Evolutionary conservation across 306 rosid genomes (phyloP).

Genomic region (Calophaca sinica): DNA sequence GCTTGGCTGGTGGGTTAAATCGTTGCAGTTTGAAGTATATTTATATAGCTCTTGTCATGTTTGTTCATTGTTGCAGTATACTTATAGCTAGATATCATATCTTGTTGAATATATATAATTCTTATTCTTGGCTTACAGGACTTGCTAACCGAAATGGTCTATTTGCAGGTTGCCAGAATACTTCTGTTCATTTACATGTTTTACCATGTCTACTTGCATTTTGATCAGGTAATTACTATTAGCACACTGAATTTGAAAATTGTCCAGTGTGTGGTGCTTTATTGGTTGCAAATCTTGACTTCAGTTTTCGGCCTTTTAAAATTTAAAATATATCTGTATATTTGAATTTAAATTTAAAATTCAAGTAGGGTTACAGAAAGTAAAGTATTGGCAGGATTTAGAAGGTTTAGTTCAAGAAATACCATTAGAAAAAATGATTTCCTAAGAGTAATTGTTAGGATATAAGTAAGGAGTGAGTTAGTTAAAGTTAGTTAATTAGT

Average conservation of each 20-base stretch:
- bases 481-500: too few species aligned
- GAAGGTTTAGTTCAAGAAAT: neutral
- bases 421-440: neutral
- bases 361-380: neutral
- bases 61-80: neutral
- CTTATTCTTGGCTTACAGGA: neutral
- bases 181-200: conserved; percentile 78
- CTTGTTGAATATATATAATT: neutral
- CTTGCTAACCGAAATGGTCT: conserved; percentile 20
- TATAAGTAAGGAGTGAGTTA: too few species aligned
- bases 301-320: neutral
- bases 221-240: conserved; percentile 69
- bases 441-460: too few species aligned
- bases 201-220: conserved; percentile 86
- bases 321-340: neutral
- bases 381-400: neutral
- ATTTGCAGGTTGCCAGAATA: conserved; percentile 86
- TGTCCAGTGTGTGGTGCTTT: conserved; percentile 9
- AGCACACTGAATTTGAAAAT: conserved; percentile 5
- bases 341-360: conserved; percentile 3
- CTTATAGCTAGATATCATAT: conserved; percentile 6
- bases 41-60: neutral
- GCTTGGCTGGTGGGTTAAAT: conserved; percentile 86
- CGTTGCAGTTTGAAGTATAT: conserved; percentile 23
- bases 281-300: conserved; percentile 18